phyloP scores from a whole-genome alignment of 805 yeast genomes.

The Tetrapisispora namnaoensis region DNA sequence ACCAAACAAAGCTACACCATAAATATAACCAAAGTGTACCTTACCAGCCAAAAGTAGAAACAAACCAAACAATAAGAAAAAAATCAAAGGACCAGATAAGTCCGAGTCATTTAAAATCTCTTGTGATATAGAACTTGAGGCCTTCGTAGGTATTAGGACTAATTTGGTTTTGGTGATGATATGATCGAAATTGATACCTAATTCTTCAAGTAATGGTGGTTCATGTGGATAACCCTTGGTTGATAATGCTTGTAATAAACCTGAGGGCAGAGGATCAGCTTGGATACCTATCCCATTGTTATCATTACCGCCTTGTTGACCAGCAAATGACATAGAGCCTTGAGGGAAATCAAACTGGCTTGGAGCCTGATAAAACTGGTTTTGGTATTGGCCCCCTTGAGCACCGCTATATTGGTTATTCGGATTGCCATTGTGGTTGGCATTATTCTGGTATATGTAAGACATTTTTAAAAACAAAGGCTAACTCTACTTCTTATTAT shows the following conservation, averaged over 20 bases:
- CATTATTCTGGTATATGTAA: neutral
- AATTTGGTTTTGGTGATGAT: slow-evolving; percentile 76
- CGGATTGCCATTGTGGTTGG: neutral
- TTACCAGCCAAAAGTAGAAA: slow-evolving; percentile 79
- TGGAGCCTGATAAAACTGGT: slow-evolving; percentile 9
- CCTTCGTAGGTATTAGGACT: slow-evolving; percentile 64
- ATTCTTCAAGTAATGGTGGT: slow-evolving; percentile 82
- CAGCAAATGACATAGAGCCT: slow-evolving; percentile 30
- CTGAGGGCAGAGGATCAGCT: slow-evolving; percentile 46
- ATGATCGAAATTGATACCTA: slow-evolving; percentile 87
- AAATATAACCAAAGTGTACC: slow-evolving; percentile 92
- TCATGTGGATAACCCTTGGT: slow-evolving; percentile 93
- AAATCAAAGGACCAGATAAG: slow-evolving; percentile 88
- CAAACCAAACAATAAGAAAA: slow-evolving; percentile 79
- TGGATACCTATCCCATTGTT: slow-evolving; percentile 14
- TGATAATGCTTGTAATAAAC: slow-evolving; percentile 84
- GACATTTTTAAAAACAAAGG: neutral
- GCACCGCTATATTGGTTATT: neutral
- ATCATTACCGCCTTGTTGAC: slow-evolving; percentile 7
- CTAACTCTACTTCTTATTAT: too few species aligned
- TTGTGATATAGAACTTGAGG: slow-evolving; percentile 41
- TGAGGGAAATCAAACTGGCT: slow-evolving; percentile 26
- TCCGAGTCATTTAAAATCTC: slow-evolving; percentile 84
- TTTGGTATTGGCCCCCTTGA: neutral
- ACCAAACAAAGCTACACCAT: slow-evolving; percentile 92